Evolutionary conservation across 2,329 filamentous ascomycete species (phyloP).

Genomic region (Alternaria arbusti): DNA sequence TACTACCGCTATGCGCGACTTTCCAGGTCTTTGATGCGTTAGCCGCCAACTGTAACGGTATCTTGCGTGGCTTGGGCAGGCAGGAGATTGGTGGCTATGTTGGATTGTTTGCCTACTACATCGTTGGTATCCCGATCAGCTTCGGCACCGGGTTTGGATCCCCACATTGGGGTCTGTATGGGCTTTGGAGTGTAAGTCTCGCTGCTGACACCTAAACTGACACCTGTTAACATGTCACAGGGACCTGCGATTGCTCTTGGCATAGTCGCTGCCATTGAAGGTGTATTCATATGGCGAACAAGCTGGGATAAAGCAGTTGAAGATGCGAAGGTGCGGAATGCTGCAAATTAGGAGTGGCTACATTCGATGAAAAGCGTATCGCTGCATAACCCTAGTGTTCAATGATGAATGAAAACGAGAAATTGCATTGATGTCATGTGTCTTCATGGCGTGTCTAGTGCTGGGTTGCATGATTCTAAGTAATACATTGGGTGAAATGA

Average conservation of each 20-base stretch:
- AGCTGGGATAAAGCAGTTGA: slow-evolving; percentile 66
- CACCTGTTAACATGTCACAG: slow-evolving; percentile 24
- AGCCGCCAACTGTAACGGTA: slow-evolving; percentile 78
- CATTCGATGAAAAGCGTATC: neutral
- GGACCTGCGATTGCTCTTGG: slow-evolving; percentile 68
- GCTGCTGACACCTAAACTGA: neutral
- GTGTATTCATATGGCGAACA: slow-evolving; percentile 61
- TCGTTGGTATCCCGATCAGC: slow-evolving; percentile 82
- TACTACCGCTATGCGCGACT: slow-evolving; percentile 81
- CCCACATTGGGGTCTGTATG: slow-evolving; percentile 75
- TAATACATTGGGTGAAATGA: neutral
- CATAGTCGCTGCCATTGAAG: slow-evolving; percentile 64
- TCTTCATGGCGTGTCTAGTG: neutral
- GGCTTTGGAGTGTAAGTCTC: slow-evolving; percentile 69
- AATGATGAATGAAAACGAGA: neutral
- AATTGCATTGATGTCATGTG: neutral
- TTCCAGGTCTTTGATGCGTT: slow-evolving; percentile 91
- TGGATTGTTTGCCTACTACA: slow-evolving; percentile 86
- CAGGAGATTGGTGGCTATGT: slow-evolving; percentile 91
- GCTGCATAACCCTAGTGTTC: neutral
- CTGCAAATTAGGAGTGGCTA: slow-evolving; percentile 14
- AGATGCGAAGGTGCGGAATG: slow-evolving; percentile 65
- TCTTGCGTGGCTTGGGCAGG: slow-evolving; percentile 84
- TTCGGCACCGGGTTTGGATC: slow-evolving; percentile 79
- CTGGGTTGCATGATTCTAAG: neutral